These are phyloP conservation scores for Ceriops zippeliana DNA, from an alignment of 345 rosid species.

Conservation along the genomic window DNA sequence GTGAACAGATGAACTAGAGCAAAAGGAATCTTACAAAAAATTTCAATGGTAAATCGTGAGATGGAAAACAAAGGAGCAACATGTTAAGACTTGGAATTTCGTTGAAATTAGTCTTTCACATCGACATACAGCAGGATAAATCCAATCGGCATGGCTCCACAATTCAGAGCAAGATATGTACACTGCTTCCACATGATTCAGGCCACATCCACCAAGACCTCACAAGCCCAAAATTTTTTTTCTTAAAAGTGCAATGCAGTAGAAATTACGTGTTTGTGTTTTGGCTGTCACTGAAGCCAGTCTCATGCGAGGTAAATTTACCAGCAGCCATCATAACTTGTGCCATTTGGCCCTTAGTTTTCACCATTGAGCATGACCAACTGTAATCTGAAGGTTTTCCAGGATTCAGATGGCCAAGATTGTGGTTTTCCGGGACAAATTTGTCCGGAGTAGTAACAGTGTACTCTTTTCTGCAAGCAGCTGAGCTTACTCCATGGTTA, in stretches of 20 bases:
- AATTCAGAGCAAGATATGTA: background rate
- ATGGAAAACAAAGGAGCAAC: too few relatives aligned
- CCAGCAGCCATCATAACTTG: slow-evolving; percentile 1
- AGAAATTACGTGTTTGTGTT: background rate
- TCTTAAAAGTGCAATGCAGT: background rate
- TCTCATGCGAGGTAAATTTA: background rate
- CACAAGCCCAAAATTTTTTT: background rate
- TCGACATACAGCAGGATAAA: slow-evolving; percentile 7
- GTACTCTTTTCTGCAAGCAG: slow-evolving; percentile 9
- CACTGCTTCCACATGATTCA: background rate
- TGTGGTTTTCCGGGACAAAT: slow-evolving; percentile 2
- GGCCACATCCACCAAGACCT: background rate
- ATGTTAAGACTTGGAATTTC: background rate
- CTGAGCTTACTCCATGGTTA: slow-evolving; percentile 2
- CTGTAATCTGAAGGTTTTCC: slow-evolving; percentile 1
- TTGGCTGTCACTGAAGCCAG: background rate
- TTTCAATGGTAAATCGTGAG: too few relatives aligned
- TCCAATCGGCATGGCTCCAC: slow-evolving; percentile 13
- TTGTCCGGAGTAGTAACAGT: slow-evolving; percentile 8
- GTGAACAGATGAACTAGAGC: too few relatives aligned
- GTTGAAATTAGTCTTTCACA: background rate
- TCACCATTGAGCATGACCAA: background rate
- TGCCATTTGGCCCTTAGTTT: background rate
- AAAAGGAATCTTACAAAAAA: too few relatives aligned
- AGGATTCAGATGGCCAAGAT: background rate